Percentiles rank a stretch among this genome's conserved stretches.
Conservation (phyloP, 495 filamentous ascomycete species). For the Penicillium cataractarum region DNA sequence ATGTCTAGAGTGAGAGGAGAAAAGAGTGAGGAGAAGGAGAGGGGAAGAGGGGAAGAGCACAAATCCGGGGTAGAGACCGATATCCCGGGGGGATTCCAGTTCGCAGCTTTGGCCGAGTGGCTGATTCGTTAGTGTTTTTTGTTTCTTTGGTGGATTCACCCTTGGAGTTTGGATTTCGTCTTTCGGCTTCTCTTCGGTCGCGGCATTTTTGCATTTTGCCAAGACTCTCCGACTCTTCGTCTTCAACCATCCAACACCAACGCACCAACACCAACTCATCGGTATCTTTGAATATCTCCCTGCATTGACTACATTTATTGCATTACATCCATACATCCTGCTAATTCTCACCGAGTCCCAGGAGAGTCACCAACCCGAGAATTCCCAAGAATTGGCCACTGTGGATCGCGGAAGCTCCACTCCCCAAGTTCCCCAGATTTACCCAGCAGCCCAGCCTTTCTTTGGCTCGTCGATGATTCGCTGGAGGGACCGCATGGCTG, state of each 20-base stretch:
- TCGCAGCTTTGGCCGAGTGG: no score
- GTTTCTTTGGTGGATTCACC: no score
- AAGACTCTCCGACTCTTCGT: no score
- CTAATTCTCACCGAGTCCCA: not conserved
- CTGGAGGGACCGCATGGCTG: not conserved
- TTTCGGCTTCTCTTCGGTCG: no score
- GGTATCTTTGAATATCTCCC: no score
- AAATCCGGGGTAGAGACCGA: not conserved
- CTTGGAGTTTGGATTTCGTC: no score
- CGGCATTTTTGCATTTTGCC: no score
- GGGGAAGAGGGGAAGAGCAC: not conserved
- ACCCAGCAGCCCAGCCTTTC: not conserved
- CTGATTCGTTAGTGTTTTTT: no score
- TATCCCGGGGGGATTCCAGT: no score
- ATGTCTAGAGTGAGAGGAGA: not conserved
- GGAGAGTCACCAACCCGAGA: not conserved
- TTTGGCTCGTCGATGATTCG: not conserved
- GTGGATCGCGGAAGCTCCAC: slow-evolving; percentile 4
- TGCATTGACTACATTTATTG: not conserved
- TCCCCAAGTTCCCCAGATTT: slow-evolving; percentile 11
- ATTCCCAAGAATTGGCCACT: slow-evolving; percentile 2
- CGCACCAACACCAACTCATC: no score
- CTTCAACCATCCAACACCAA: no score
- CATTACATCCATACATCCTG: not conserved
- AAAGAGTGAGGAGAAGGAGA: not conserved